Base-by-base conservation (phyloP, 257 asterid species). In the Osmanthus fragrans region DNA sequence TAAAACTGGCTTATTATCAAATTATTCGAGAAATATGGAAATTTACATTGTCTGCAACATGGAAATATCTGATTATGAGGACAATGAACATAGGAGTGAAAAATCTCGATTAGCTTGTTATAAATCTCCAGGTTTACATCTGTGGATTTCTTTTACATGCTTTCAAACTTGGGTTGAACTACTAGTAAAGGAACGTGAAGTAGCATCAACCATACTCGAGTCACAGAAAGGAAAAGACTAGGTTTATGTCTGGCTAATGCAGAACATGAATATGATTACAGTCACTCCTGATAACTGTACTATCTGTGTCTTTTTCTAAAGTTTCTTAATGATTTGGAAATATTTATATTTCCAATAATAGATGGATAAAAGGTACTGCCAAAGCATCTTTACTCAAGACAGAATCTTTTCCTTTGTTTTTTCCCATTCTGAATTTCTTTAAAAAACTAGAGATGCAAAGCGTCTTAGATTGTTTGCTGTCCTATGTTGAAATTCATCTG, bases 101-200 rank as follows among this genome's bases (percentile, higher is more conserved):
- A 10, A 7, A 8, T 23, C 67, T 23, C 2, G 2, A 60, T 36
- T 7, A 56, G 69, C 34, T 54, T 15, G 27, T 77, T 49, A 37
- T 45, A 2, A 36, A 45, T 68, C 37, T 34, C n/a, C 37, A 51
- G 63, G 18, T 37, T 54, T 77, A 74, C 67, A 54, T 63, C 56
- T 6, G 5, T 78, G 25, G 51, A 72, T 37, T 47, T 72, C 63
- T 72, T 36, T 30, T 19, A 69, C 47, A 27, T 70, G 60, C 9
- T 67, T 23, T 10, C 8, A 54, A 25, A 54, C 27, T 23, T 70
- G 65, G n/a, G 71, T 6, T 13, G 9, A 69, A 18, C 34, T 70
- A 23, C 63, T 60, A 60, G 67, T 73, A 45, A 21, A 71, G 18
- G 67, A 45, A 51, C 58, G 18, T 73, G 51, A 16, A 73, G 56